Evolutionary conservation across 2,329 filamentous ascomycete genomes (phyloP).

Genomic region (Verticillium tricorpus): DNA sequence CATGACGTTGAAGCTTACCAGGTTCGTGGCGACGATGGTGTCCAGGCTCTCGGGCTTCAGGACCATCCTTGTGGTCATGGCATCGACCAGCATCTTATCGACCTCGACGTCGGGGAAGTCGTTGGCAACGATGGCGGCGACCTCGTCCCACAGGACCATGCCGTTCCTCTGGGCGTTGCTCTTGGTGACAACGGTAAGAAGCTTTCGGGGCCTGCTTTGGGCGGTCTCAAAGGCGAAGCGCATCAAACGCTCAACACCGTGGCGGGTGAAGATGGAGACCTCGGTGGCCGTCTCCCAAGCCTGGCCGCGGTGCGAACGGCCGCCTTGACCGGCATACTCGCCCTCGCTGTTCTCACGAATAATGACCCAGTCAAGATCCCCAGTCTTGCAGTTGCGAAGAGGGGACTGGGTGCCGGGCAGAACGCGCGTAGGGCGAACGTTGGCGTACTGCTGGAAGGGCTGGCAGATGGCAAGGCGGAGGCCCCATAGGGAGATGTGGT

Average conservation of each 20-base stretch:
- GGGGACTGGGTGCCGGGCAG: constrained; percentile 55
- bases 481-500: constrained; percentile 63
- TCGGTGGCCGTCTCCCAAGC: constrained; percentile 60
- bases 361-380: constrained; percentile 59
- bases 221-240: constrained; percentile 61
- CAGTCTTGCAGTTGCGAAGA: constrained; percentile 30
- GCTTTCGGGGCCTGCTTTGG: constrained; percentile 49
- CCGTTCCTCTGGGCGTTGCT: constrained; percentile 62
- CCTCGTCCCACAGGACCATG: constrained; percentile 66
- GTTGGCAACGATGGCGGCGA: constrained; percentile 47
- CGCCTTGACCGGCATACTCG: constrained; percentile 62
- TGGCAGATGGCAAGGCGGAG: constrained; percentile 61
- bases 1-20: constrained; percentile 22
- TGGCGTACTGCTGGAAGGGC: constrained; percentile 61
- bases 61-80: constrained; percentile 62
- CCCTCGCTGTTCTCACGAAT: constrained; percentile 64
- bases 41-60: constrained; percentile 55
- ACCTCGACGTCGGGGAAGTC: constrained; percentile 57
- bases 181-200: constrained; percentile 60
- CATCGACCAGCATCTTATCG: constrained; percentile 65
- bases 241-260: constrained; percentile 54
- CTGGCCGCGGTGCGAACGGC: constrained; percentile 52
- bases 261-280: constrained; percentile 58
- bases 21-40: constrained; percentile 60
- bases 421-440: constrained; percentile 57